A percentile compares a stretch with the other conserved stretches of the same genome.
Evolutionary conservation across 1,139 yeast species (phyloP).

Genomic region (Geotrichum reessii): DNA sequence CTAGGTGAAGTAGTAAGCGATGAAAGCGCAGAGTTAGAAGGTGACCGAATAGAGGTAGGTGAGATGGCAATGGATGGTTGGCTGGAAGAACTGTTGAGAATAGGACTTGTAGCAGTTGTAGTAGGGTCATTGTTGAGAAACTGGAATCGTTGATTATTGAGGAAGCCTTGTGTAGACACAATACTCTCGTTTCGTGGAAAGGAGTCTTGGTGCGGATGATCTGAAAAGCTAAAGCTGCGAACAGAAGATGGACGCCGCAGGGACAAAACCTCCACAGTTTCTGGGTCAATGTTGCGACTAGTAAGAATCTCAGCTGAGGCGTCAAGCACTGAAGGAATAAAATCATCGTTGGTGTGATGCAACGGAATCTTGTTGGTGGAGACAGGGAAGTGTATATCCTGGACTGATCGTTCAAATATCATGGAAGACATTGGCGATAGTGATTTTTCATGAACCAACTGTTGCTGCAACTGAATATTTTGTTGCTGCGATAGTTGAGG

Average conservation of each 20-base stretch:
- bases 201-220: neutral
- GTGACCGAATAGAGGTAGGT: neutral
- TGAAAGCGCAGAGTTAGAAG: conserved; percentile 1
- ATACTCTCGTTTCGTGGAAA: conserved; percentile 11
- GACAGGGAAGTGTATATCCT: conserved; percentile 25
- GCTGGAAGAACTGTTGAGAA: neutral
- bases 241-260: conserved; percentile 45
- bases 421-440: conserved; percentile 34
- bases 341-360: conserved; percentile 57
- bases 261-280: conserved; percentile 62
- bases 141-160: neutral
- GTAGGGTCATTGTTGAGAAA: neutral
- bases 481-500: neutral
- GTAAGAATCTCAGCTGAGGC: conserved; percentile 64
- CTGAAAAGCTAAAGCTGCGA: conserved; percentile 12
- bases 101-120: neutral
- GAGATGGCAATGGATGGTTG: neutral
- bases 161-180: conserved; percentile 3
- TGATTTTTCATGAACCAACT: neutral
- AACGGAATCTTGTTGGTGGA: conserved; percentile 35
- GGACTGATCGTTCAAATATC: conserved; percentile 41
- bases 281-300: conserved; percentile 53
- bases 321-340: conserved; percentile 78
- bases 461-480: neutral
- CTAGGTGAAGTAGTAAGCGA: neutral